Evolutionary conservation across 495 filamentous ascomycete genomes (phyloP).

Genomic region (Mycothermus thermophilus): DNA sequence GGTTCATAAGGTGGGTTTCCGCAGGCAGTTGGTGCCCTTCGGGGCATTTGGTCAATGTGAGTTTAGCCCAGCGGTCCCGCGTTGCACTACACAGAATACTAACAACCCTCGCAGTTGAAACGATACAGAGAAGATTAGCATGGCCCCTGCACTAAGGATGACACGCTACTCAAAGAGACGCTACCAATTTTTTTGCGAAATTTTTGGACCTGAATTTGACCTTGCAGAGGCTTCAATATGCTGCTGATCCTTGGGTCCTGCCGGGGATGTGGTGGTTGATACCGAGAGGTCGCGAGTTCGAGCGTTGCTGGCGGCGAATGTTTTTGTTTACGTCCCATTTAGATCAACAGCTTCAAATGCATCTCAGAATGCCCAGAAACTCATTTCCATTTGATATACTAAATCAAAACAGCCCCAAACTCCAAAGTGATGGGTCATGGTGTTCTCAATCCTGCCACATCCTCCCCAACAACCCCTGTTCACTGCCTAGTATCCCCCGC

Average conservation of each 20-base stretch:
- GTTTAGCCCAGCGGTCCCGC: slow-evolving; percentile 9
- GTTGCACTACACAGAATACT: slow-evolving; percentile 10
- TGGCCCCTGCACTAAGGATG: slow-evolving; percentile 99
- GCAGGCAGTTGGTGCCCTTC: slow-evolving; percentile 7
- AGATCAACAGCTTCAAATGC: neutral
- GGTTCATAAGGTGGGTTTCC: neutral
- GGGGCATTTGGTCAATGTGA: slow-evolving; percentile 26
- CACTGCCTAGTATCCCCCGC: slow-evolving; percentile 8
- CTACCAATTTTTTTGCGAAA: slow-evolving; percentile 70
- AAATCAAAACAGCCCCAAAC: neutral
- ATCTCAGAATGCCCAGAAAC: neutral
- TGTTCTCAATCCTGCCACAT: slow-evolving; percentile 16
- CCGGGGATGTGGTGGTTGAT: too few relatives aligned
- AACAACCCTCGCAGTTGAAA: slow-evolving; percentile 17
- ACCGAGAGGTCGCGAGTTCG: slow-evolving; percentile 9
- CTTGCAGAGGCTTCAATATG: neutral
- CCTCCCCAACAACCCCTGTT: slow-evolving; percentile 15
- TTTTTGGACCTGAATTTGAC: neutral
- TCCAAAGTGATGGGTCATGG: neutral
- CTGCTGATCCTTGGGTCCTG: too few relatives aligned
- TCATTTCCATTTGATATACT: neutral
- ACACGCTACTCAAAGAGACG: slow-evolving; percentile 99
- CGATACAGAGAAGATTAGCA: slow-evolving; percentile 87
- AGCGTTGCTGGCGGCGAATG: neutral
- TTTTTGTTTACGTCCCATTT: neutral